Conservation (phyloP, 345 rosid genomes). For the Arabis alpina region DNA sequence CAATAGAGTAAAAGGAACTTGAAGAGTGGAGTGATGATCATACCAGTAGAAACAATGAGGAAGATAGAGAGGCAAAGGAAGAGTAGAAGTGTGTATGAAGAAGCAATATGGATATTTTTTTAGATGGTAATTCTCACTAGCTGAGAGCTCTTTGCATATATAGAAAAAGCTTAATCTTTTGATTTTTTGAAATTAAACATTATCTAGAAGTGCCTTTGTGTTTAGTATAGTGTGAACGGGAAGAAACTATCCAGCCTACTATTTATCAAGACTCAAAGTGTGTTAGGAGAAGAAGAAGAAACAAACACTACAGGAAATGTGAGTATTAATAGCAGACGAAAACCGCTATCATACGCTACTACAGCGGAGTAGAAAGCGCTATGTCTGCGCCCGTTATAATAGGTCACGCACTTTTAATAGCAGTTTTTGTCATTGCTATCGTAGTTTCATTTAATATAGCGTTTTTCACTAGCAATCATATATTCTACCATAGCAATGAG, state of each 20-base stretch:
- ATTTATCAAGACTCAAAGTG: conserved; percentile 30
- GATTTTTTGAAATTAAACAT: neutral
- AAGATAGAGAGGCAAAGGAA: conserved; percentile 33
- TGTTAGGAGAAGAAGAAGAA: no score
- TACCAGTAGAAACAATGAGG: conserved; percentile 41
- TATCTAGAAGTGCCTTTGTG: conserved; percentile 17
- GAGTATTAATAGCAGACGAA: no score
- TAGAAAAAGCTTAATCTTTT: neutral
- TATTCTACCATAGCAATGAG: no score
- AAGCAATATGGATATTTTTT: conserved; percentile 25
- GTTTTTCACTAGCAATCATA: no score
- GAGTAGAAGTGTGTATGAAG: conserved; percentile 30
- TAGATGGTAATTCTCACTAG: neutral
- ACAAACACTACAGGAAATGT: no score
- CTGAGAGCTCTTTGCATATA: conserved; percentile 6
- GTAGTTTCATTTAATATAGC: no score
- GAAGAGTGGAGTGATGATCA: conserved; percentile 27
- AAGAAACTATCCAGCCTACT: conserved; percentile 26
- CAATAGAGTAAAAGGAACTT: neutral
- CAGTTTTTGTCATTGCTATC: no score
- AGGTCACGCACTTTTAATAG: no score
- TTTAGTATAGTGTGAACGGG: conserved; percentile 19
- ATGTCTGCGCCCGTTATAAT: no score
- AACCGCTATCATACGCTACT: no score
- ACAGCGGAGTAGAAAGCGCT: no score